Evolutionary conservation across 345 rosid species (phyloP).

Genomic region (Capsella bursapastoris): DNA sequence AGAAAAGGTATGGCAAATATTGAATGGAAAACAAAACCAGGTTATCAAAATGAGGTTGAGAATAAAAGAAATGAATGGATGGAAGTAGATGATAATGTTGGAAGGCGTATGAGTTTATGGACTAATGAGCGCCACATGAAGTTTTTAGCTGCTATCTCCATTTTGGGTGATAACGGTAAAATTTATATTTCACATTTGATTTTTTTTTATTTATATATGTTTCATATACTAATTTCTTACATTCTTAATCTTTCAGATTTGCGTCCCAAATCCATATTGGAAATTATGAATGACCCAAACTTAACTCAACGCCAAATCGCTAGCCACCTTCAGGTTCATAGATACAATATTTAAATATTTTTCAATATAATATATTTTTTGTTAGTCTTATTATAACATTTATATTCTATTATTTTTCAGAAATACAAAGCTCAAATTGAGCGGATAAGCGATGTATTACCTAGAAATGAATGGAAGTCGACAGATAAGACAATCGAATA

Average conservation of each 20-base stretch:
- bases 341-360: not conserved
- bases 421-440: slow-evolving; percentile 50
- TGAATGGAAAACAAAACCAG: not conserved
- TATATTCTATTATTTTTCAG: slow-evolving; percentile 38
- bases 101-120: slow-evolving; percentile 42
- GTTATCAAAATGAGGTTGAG: not conserved
- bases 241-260: slow-evolving; percentile 39
- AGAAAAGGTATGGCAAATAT: not conserved
- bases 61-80: not conserved
- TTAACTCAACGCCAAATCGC: slow-evolving; percentile 56
- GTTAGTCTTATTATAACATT: not conserved
- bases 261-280: slow-evolving; percentile 50
- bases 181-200: not conserved
- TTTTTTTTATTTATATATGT: not conserved
- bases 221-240: not conserved
- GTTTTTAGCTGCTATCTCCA: slow-evolving; percentile 48
- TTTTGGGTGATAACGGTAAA: slow-evolving; percentile 49
- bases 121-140: slow-evolving; percentile 49
- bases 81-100: not conserved
- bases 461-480: not conserved
- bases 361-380: not conserved
- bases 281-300: slow-evolving; percentile 52
- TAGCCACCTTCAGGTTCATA: slow-evolving; percentile 69
- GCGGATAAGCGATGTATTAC: not conserved
- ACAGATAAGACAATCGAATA: slow-evolving; percentile 3